A percentile compares a stretch with the other conserved stretches of the same genome.
These are phyloP conservation scores for Aspergillus arachidicola DNA, from an alignment of 2,329 filamentous ascomycete species.

Conservation along the genomic window DNA sequence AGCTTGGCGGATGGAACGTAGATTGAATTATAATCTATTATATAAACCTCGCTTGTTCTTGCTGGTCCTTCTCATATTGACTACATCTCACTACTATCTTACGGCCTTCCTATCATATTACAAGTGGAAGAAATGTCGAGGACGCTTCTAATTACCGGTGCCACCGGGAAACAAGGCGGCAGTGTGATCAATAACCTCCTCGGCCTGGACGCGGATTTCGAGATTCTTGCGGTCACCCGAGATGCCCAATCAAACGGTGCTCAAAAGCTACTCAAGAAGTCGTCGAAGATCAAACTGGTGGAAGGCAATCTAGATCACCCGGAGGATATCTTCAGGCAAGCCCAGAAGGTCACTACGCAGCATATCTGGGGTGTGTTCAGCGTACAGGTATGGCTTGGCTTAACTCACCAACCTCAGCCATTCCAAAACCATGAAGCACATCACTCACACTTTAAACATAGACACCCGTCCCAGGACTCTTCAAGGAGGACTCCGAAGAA, in stretches of 20 bases:
- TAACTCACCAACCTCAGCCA: too few species aligned
- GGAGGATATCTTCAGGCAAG: conserved; percentile 53
- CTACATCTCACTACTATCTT: not conserved
- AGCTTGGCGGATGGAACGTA: not conserved
- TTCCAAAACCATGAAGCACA: too few species aligned
- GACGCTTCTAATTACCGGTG: conserved; percentile 37
- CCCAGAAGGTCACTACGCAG: conserved; percentile 35
- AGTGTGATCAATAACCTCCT: conserved; percentile 38
- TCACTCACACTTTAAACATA: too few species aligned
- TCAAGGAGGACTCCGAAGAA: conserved; percentile 41
- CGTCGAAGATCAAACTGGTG: conserved; percentile 56
- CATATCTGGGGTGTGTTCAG: conserved; percentile 64
- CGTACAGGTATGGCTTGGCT: conserved; percentile 52
- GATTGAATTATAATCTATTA: not conserved
- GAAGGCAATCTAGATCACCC: conserved; percentile 60
- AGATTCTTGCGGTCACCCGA: conserved; percentile 64
- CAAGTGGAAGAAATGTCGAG: too few species aligned
- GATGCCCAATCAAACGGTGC: conserved; percentile 55
- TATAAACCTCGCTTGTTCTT: not conserved
- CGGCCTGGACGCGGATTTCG: conserved; percentile 35
- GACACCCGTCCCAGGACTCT: not conserved
- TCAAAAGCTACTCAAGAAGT: conserved; percentile 49
- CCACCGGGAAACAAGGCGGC: conserved; percentile 48
- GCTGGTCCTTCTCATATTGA: not conserved
- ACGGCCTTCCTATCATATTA: not conserved